phyloP scores from a whole-genome alignment of 2,329 filamentous ascomycete species.

The Pyrenophora seminiperda region DNA sequence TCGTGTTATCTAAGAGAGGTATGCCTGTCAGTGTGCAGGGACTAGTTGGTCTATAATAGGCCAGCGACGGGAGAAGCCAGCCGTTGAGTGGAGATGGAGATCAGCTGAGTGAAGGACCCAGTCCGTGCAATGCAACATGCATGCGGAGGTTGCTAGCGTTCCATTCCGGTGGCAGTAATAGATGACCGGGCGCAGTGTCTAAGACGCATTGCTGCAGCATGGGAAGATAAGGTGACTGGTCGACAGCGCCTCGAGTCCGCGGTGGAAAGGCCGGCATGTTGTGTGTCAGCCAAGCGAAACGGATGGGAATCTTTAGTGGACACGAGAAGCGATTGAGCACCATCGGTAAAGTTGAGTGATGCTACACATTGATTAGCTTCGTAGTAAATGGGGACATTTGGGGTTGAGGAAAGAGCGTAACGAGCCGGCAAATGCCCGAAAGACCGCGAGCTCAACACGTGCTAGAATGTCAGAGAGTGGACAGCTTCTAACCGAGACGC shows the following conservation, averaged over 20 bases:
- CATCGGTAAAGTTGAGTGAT: slow-evolving; percentile 35
- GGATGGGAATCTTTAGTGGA: slow-evolving; percentile 32
- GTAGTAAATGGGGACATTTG: slow-evolving; percentile 29
- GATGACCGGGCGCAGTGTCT: slow-evolving; percentile 45
- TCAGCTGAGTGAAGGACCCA: slow-evolving; percentile 47
- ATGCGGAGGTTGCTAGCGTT: slow-evolving; percentile 45
- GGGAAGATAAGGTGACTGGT: slow-evolving; percentile 57
- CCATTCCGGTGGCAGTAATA: slow-evolving; percentile 41
- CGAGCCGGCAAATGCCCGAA: slow-evolving; percentile 31
- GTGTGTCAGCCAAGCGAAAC: slow-evolving; percentile 42
- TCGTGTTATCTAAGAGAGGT: slow-evolving; percentile 49
- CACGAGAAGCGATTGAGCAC: slow-evolving; percentile 28
- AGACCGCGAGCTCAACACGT: slow-evolving; percentile 22
- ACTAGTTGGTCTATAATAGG: slow-evolving; percentile 49
- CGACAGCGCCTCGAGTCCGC: slow-evolving; percentile 42
- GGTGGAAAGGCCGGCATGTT: slow-evolving; percentile 33
- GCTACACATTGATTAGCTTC: slow-evolving; percentile 48
- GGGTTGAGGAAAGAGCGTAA: slow-evolving; percentile 28
- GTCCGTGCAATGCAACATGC: slow-evolving; percentile 47
- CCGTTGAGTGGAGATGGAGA: slow-evolving; percentile 47
- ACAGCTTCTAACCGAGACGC: slow-evolving; percentile 27
- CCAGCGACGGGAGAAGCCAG: slow-evolving; percentile 46
- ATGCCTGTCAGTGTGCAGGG: slow-evolving; percentile 51
- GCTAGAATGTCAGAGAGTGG: slow-evolving; percentile 18
- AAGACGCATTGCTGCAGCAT: slow-evolving; percentile 48